phyloP scores from a whole-genome alignment of 31 red algal species.

The Porphyra umbilicalis region DNA sequence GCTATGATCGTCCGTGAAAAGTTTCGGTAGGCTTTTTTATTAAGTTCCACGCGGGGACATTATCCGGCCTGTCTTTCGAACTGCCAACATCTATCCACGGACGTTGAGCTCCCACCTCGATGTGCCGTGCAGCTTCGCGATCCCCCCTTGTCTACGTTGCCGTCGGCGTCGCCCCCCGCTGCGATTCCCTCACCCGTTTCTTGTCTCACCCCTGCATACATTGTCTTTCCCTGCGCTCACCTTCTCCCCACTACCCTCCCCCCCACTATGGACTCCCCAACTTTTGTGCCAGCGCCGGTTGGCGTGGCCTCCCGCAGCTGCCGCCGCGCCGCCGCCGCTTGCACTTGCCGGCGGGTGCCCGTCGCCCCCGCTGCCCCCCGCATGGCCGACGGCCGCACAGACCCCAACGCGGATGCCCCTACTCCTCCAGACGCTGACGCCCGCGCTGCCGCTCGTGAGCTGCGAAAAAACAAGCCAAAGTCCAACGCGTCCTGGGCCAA shows the following conservation, averaged over 20 bases:
- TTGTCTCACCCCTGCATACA: background rate
- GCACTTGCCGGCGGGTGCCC: background rate
- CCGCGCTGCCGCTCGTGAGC: background rate
- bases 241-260: background rate
- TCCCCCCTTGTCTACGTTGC: background rate
- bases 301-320: background rate
- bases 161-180: background rate
- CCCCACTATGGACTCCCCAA: background rate
- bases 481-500: conserved; percentile 54
- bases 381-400: background rate
- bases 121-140: background rate
- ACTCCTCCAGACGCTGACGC: background rate
- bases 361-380: background rate
- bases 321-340: background rate
- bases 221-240: background rate
- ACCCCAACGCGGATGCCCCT: background rate
- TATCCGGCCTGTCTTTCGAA: too few relatives aligned
- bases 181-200: background rate
- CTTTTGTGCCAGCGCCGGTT: background rate
- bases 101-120: background rate
- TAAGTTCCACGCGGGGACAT: too few relatives aligned
- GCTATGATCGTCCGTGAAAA: too few relatives aligned
- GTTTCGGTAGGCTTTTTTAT: too few relatives aligned
- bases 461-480: background rate
- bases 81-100: too few relatives aligned